These are phyloP conservation scores for Lichina pygmaea DNA, from an alignment of 495 filamentous ascomycete species.

Conservation along the genomic window DNA sequence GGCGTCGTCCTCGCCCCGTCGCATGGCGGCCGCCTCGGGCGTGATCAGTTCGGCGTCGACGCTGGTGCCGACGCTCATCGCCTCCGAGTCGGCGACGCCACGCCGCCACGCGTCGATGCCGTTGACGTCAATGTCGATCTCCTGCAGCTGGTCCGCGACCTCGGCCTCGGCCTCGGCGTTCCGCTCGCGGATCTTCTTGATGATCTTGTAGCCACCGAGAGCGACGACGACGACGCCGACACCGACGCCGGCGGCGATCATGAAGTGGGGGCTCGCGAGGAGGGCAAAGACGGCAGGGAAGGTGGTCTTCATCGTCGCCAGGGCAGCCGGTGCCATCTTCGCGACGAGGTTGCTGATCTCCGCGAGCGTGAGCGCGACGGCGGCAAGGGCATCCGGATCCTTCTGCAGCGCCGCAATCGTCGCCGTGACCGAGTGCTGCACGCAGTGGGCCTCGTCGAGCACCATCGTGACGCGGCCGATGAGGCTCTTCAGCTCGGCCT, in stretches of 20 bases:
- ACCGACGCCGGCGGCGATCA: constrained; percentile 72
- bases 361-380: constrained; percentile 66
- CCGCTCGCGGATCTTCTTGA: constrained; percentile 45
- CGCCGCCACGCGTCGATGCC: constrained; percentile 60
- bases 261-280: constrained; percentile 71
- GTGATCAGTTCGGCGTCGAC: constrained; percentile 78
- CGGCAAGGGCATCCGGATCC: constrained; percentile 80
- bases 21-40: constrained; percentile 36
- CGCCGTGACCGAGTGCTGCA: constrained; percentile 56
- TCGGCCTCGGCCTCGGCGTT: constrained; percentile 19
- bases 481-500: constrained; percentile 33
- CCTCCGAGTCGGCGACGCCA: constrained; percentile 50
- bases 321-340: constrained; percentile 65
- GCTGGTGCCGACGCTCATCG: constrained; percentile 29
- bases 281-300: constrained; percentile 69
- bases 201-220: constrained; percentile 88
- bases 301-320: constrained; percentile 44
- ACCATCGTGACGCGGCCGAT: constrained; percentile 42
- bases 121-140: constrained; percentile 23
- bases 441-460: constrained; percentile 61
- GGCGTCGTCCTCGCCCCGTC: constrained; percentile 11
- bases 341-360: constrained; percentile 60
- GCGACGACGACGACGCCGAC: constrained; percentile 79
- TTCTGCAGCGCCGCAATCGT: constrained; percentile 74
- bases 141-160: constrained; percentile 18